Percentiles rank a stretch among this genome's conserved stretches.
Evolutionary conservation across 2,329 filamentous ascomycete species (phyloP).

Genomic region (Paecilomyces sp.): DNA sequence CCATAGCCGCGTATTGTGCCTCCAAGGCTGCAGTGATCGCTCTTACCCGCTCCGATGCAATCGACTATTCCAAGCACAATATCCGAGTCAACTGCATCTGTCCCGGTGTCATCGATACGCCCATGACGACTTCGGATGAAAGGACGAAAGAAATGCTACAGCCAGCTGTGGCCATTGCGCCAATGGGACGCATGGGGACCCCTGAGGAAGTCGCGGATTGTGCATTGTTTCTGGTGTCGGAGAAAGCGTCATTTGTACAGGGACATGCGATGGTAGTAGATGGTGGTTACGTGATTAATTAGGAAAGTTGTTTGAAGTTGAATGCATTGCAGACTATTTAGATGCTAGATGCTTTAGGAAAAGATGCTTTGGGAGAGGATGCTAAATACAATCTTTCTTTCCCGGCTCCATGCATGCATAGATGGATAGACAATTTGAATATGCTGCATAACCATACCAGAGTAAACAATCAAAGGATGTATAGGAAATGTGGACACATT

Average conservation of each 20-base stretch:
- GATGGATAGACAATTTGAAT: too few relatives aligned
- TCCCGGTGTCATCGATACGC: conserved; percentile 41
- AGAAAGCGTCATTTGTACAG: conserved; percentile 45
- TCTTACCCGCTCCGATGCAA: conserved; percentile 51
- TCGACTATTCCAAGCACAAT: conserved; percentile 43
- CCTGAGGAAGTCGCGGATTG: conserved; percentile 45
- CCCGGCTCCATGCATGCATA: too few relatives aligned
- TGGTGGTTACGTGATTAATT: conserved; percentile 44
- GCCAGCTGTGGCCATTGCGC: conserved; percentile 40
- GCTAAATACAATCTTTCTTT: too few relatives aligned
- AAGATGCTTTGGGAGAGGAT: too few relatives aligned
- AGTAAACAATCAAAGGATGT: too few relatives aligned
- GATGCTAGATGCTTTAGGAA: background rate
- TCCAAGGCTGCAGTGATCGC: conserved; percentile 54
- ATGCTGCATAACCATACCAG: too few relatives aligned
- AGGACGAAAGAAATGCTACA: conserved; percentile 34
- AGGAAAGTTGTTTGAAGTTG: background rate
- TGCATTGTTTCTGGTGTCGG: conserved; percentile 45
- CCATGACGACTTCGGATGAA: conserved; percentile 36
- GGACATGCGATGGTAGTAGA: conserved; percentile 48
- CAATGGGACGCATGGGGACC: conserved; percentile 46
- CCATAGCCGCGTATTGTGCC: conserved; percentile 47
- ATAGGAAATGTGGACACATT: too few relatives aligned
- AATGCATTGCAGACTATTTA: background rate
- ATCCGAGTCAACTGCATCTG: conserved; percentile 29